Conservation (phyloP, 768 basidiomycete genomes). For the Terana coerulea region DNA sequence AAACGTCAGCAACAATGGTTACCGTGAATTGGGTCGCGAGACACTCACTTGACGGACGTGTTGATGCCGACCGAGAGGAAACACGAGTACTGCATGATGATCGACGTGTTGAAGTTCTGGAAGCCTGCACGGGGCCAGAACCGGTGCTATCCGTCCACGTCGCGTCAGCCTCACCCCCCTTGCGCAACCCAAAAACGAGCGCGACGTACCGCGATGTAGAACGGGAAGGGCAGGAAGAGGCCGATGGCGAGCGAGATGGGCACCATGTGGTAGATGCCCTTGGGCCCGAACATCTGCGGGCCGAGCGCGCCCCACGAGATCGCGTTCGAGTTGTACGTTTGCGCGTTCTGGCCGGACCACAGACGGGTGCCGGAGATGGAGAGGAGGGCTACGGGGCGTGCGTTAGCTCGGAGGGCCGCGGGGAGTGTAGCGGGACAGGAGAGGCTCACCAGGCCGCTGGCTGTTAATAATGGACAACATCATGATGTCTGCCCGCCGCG, state of each 20-base stretch:
- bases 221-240: conserved; percentile 50
- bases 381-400: conserved; percentile 45
- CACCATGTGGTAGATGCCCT: conserved; percentile 15
- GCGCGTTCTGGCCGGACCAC: conserved; percentile 48
- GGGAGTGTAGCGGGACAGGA: neutral
- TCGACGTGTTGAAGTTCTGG: conserved; percentile 47
- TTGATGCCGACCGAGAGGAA: conserved; percentile 56
- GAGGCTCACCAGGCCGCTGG: conserved; percentile 20
- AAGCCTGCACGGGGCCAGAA: conserved; percentile 45
- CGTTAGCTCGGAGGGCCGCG: conserved; percentile 12
- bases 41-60: conserved; percentile 39
- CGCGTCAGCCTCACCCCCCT: neutral
- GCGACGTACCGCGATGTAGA: conserved; percentile 39
- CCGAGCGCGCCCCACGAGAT: conserved; percentile 56
- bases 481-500: conserved; percentile 20
- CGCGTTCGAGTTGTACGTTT: conserved; percentile 45
- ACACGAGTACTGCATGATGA: conserved; percentile 35
- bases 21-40: neutral
- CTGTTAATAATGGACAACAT: conserved; percentile 27
- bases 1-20: neutral
- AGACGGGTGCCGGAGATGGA: conserved; percentile 51
- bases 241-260: conserved; percentile 45
- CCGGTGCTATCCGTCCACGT: conserved; percentile 26
- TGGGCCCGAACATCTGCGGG: conserved; percentile 16
- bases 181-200: neutral